These are phyloP conservation scores for Sphagnum tenellum DNA, from an alignment of 225 moss, liverwort and hornwort genomes.

Conservation along the genomic window DNA sequence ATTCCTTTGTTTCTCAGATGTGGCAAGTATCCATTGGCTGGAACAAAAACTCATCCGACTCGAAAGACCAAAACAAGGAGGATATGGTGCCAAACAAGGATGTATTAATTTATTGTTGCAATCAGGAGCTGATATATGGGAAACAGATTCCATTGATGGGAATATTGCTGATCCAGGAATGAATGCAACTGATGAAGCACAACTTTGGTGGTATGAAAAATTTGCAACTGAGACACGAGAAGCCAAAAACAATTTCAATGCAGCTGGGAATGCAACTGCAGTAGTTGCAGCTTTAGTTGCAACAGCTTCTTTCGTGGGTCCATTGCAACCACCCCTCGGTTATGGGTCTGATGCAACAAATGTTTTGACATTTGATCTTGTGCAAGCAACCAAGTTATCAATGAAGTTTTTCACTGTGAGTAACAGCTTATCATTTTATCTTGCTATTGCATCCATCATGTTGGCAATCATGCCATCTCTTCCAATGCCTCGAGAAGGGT, in stretches of 20 bases:
- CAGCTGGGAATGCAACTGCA: slow-evolving; percentile 6
- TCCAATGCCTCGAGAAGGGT: slow-evolving; percentile 15
- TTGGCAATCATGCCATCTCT: slow-evolving; percentile 15
- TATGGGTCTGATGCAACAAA: background rate
- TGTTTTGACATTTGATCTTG: background rate
- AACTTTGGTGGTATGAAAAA: slow-evolving; percentile 18
- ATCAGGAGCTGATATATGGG: slow-evolving; percentile 10
- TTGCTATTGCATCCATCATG: slow-evolving; percentile 18
- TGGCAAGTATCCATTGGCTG: too few relatives aligned
- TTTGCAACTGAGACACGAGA: background rate
- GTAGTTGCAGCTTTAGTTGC: slow-evolving; percentile 10
- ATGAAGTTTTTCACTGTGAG: slow-evolving; percentile 17
- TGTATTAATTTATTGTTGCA: slow-evolving; percentile 16
- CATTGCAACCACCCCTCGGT: slow-evolving; percentile 11
- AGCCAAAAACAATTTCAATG: slow-evolving; percentile 2
- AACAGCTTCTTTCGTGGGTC: slow-evolving; percentile 13
- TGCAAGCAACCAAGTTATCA: background rate
- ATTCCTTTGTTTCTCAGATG: too few relatives aligned
- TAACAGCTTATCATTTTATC: slow-evolving; percentile 19
- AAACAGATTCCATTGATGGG: background rate
- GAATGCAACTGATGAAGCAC: background rate
- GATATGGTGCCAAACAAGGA: slow-evolving; percentile 1
- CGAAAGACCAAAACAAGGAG: too few relatives aligned
- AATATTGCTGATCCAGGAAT: slow-evolving; percentile 6
- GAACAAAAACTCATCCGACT: too few relatives aligned